Evolutionary conservation across 202 grass and related monocot species (phyloP), one percentile per base, ranked within the genome.

Genomic region (Setaria viridis): DNA sequence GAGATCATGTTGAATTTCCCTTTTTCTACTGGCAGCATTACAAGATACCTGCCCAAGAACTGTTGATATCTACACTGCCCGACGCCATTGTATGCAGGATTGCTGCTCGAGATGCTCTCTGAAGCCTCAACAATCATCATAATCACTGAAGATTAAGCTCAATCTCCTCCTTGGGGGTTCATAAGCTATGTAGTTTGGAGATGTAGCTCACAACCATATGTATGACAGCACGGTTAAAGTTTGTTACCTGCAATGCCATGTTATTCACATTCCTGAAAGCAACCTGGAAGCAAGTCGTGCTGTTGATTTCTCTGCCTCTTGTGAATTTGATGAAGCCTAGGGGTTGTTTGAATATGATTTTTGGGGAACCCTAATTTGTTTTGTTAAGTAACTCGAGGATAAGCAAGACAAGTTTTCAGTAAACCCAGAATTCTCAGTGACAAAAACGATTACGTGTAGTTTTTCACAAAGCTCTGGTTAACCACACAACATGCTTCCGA

Each of bases 41-140:
- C 55, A 98, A 95, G 80, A 91, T 95, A 77, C 53, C 95, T 46
- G 81, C 91, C 4, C 93, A 98, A 69, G 95, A 98, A 91, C 84
- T 98, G 29, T 91, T 88, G 12, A 89, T 95, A 76, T 95, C 88
- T 72, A 86, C 88, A 15, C 64, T 95, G 45, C 81, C 88, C 51
- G 85, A 95, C 4, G 88, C 93, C 59, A 93, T 95, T 33, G 85
- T 86, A 47, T 95, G 93, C 76, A 85, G 90, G 76, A 93, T 95
- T 70, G 93, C 93, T 54, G 93, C 90, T 67, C 86, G 88, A 82
- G 93, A 95, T 41, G 90, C 90, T 67, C 90, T 91, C 32, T 95
- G 43, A 95, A 14, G 56, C 81, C 29, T 71, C 57, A 34, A 20
- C 49, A 32, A 65, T 43, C 12, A 41, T 53, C 16, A 42, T 4